Conservation (phyloP, 306 rosid genomes). For the Morella rubra region DNA sequence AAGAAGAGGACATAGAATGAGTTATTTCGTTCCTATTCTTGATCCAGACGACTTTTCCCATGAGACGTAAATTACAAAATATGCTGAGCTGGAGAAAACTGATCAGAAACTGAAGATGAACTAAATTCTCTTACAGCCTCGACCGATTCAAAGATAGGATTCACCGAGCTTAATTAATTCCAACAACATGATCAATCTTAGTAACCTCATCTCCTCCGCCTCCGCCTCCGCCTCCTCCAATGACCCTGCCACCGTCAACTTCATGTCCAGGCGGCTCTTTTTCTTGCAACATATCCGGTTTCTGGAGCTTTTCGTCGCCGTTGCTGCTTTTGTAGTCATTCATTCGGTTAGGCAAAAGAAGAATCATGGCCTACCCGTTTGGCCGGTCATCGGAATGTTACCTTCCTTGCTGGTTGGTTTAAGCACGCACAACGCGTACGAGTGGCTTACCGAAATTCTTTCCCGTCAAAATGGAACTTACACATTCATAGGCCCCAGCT, state of each 20-base stretch:
- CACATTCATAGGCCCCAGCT: conserved; percentile 60
- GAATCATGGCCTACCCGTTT: conserved; percentile 56
- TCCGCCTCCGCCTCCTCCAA: neutral
- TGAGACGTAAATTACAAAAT: too few relatives aligned
- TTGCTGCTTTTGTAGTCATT: conserved; percentile 51
- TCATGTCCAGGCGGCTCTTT: conserved; percentile 8
- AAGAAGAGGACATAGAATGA: too few relatives aligned
- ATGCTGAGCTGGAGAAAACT: too few relatives aligned
- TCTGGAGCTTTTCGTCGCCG: conserved; percentile 56
- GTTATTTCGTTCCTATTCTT: too few relatives aligned
- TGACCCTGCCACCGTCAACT: conserved; percentile 3
- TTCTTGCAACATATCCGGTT: conserved; percentile 47
- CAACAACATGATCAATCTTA: conserved; percentile 33
- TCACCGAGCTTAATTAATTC: too few relatives aligned
- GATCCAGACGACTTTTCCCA: too few relatives aligned
- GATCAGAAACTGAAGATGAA: too few relatives aligned
- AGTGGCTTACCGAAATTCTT: conserved; percentile 60
- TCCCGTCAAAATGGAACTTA: conserved; percentile 57
- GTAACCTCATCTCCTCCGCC: conserved; percentile 18
- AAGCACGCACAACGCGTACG: conserved; percentile 43
- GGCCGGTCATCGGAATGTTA: conserved; percentile 86
- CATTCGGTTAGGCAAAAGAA: conserved; percentile 64
- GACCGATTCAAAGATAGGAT: too few relatives aligned
- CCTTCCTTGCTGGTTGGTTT: conserved; percentile 60
- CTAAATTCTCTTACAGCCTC: too few relatives aligned